A percentile compares a stretch with the other conserved stretches of the same genome.
phyloP scores from a whole-genome alignment of 2,329 filamentous ascomycete genomes.

The Cercospora zeina region DNA sequence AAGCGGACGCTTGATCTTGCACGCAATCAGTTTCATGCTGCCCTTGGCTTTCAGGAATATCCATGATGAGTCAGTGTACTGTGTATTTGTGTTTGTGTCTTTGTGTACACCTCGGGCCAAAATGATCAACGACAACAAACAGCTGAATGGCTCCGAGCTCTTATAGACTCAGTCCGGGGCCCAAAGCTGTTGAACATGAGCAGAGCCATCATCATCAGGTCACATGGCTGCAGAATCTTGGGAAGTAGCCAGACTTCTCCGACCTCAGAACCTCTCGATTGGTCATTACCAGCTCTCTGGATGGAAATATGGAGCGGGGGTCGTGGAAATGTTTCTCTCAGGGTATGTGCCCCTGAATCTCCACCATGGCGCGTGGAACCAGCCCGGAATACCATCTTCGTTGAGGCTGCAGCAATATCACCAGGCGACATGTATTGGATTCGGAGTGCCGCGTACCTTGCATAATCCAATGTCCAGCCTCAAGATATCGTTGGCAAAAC shows the following conservation, averaged over 20 bases:
- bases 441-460: background rate
- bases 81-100: background rate
- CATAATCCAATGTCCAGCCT: background rate
- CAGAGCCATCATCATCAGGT: background rate
- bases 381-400: background rate
- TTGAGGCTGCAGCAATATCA: background rate
- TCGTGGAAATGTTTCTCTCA: background rate
- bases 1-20: background rate
- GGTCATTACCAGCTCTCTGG: background rate
- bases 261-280: background rate
- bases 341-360: background rate
- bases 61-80: background rate
- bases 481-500: background rate
- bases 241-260: background rate
- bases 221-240: background rate
- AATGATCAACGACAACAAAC: background rate
- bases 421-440: background rate
- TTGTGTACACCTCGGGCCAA: background rate
- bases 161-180: background rate
- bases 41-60: background rate
- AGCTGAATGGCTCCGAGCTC: background rate
- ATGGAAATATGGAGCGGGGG: background rate
- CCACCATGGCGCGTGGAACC: background rate
- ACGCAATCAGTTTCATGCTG: background rate
- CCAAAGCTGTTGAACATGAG: background rate